Evolutionary conservation across 257 asterid genomes (phyloP).

Genomic region (Thymus mandschuricus): DNA sequence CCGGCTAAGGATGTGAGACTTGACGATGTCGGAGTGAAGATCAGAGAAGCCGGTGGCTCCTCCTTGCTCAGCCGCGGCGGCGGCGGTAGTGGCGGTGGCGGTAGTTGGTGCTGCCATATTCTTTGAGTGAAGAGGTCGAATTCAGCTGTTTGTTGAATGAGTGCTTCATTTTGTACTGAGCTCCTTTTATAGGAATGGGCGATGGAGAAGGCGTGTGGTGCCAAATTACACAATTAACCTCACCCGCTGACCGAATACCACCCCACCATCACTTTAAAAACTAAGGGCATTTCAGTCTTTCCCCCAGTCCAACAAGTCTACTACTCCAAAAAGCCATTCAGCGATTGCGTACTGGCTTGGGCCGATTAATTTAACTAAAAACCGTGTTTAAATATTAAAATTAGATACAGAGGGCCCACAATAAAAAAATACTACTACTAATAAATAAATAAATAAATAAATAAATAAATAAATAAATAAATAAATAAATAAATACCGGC

Average conservation of each 20-base stretch:
- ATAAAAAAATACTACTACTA: no score
- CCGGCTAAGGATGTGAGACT: constrained; percentile 60
- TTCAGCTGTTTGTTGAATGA: not conserved
- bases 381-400: not conserved
- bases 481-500: constrained; percentile 29
- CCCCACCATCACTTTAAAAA: not conserved
- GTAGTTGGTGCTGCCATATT: constrained; percentile 23
- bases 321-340: constrained; percentile 27
- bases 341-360: constrained; percentile 30
- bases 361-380: not conserved
- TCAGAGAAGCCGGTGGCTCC: constrained; percentile 38
- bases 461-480: not conserved
- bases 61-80: constrained; percentile 34
- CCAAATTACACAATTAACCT: constrained; percentile 19
- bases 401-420: constrained; percentile 20
- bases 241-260: not conserved
- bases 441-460: not conserved
- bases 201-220: not conserved
- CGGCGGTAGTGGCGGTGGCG: constrained; percentile 35
- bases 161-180: constrained; percentile 19
- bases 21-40: constrained; percentile 62
- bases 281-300: constrained; percentile 22
- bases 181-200: constrained; percentile 28
- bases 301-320: not conserved
- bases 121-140: not conserved